Base-by-base conservation (phyloP, 2,329 filamentous ascomycete genomes). In the Helotiales sp. region DNA sequence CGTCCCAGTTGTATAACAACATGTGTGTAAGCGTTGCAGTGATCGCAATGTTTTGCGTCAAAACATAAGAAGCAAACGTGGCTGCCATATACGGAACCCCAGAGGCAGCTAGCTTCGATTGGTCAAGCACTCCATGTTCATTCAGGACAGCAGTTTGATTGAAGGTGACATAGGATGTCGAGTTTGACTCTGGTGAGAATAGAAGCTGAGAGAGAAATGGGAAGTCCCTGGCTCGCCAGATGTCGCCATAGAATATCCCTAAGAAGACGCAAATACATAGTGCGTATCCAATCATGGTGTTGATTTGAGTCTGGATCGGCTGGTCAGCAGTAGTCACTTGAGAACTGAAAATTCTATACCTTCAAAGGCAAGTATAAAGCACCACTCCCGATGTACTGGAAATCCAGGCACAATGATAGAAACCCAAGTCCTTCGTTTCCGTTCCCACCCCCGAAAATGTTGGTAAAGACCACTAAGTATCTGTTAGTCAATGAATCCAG, bases 361-460 rank as follows among this genome's bases (percentile, higher is more conserved):
- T 52, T 53, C n/a, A 53, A 44, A 22, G 57, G 57, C 5, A 54
- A 17, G 19, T 55, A 60, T 5, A 60, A 46, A 12, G 57, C 48
- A 30, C 27, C 33, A 24, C 53, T 60, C 5, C 48, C 53, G 40
- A 77, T 73, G 54, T 77, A 76, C 34, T 75, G 70, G 70, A 74
- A 77, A 59, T 78, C 76, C 24, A 77, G 70, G 24, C 69, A 74
- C 30, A 74, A 55, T 9, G 66, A 69, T 3, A 76, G 61, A 17
- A 76, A 65, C 5, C 76, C 76, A 1, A 78, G 67, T 5, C 75
- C 76, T 59, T 78, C 75, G 58, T 78, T 76, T 5, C 88, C 88
- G 0, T 84, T 87, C 49, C 77, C 79, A 1, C 85, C 86, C 2
- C 88, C 88, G 65, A 90, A 91, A 2, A 91, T 69, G 69, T 91